Evolutionary conservation across 768 basidiomycete species (phyloP).

Genomic region (Kwoniella sp.): DNA sequence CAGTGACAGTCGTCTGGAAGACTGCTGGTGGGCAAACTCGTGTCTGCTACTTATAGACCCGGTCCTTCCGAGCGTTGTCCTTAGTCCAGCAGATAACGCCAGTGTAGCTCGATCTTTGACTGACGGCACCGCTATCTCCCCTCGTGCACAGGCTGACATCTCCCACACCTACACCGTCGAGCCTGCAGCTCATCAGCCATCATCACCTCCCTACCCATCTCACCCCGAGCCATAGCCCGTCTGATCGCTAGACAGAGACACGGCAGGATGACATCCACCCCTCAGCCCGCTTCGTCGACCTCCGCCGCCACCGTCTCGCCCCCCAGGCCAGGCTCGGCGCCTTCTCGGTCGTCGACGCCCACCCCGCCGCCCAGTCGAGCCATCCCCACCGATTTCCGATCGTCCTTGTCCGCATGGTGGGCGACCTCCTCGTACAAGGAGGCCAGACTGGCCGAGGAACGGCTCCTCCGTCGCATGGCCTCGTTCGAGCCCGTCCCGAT

Average conservation of each 20-base stretch:
- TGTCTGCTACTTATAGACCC: too few relatives aligned
- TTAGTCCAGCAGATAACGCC: too few relatives aligned
- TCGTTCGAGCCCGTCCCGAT: constrained; percentile 22
- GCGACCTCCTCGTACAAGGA: constrained; percentile 40
- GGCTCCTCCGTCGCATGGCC: constrained; percentile 32
- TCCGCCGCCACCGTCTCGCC: not conserved
- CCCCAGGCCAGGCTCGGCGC: constrained; percentile 18
- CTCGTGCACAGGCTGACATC: too few relatives aligned
- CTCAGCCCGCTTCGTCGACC: constrained; percentile 3
- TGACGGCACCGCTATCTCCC: too few relatives aligned
- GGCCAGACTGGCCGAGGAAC: constrained; percentile 38
- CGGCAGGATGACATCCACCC: constrained; percentile 14
- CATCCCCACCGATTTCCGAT: constrained; percentile 38
- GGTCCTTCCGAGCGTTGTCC: too few relatives aligned
- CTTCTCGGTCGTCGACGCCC: constrained; percentile 13
- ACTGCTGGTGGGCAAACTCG: too few relatives aligned
- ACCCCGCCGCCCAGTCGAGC: constrained; percentile 29
- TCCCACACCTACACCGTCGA: too few relatives aligned
- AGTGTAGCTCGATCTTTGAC: too few relatives aligned
- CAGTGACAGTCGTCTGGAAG: too few relatives aligned
- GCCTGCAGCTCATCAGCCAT: not conserved
- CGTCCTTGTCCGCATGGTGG: constrained; percentile 43
- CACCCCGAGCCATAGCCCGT: not conserved
- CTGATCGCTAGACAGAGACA: too few relatives aligned
- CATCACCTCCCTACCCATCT: not conserved